Evolutionary conservation across 352 stramenopile species (phyloP).

Genomic region (Pythium folliculosum): DNA sequence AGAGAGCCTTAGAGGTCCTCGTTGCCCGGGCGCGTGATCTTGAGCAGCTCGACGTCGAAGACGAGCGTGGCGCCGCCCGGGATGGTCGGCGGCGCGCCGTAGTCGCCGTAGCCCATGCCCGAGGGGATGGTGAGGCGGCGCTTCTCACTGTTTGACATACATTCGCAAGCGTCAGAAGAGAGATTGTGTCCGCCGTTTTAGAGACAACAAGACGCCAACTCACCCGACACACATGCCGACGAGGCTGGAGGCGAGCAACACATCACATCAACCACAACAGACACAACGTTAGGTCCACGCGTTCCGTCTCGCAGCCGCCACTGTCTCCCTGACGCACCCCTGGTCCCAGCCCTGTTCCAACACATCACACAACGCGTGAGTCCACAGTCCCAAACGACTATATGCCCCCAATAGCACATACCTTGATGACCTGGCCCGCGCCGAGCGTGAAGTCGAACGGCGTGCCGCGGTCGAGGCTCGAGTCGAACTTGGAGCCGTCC

Average conservation of each 20-base stretch:
- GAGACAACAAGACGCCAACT: conserved; percentile 14
- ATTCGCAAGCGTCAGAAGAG: not conserved
- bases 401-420: conserved; percentile 12
- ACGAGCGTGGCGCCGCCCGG: conserved; percentile 92
- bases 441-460: conserved; percentile 96
- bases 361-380: conserved; percentile 15
- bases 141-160: conserved; percentile 62
- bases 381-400: not conserved
- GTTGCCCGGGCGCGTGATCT: conserved; percentile 83
- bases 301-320: not conserved
- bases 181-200: no score
- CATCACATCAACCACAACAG: conserved; percentile 12
- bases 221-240: conserved; percentile 88
- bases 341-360: conserved; percentile 71
- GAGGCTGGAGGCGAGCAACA: conserved; percentile 42
- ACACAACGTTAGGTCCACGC: conserved; percentile 13
- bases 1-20: conserved; percentile 50
- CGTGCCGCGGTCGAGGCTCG: conserved; percentile 91
- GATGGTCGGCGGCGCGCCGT: conserved; percentile 92
- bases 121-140: conserved; percentile 85
- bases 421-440: conserved; percentile 94
- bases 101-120: conserved; percentile 93
- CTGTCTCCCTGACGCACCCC: conserved; percentile 45
- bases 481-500: conserved; percentile 98
- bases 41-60: conserved; percentile 97